These are phyloP conservation scores for Lichina pygmaea DNA, from an alignment of 495 filamentous ascomycete genomes.

Conservation along the genomic window DNA sequence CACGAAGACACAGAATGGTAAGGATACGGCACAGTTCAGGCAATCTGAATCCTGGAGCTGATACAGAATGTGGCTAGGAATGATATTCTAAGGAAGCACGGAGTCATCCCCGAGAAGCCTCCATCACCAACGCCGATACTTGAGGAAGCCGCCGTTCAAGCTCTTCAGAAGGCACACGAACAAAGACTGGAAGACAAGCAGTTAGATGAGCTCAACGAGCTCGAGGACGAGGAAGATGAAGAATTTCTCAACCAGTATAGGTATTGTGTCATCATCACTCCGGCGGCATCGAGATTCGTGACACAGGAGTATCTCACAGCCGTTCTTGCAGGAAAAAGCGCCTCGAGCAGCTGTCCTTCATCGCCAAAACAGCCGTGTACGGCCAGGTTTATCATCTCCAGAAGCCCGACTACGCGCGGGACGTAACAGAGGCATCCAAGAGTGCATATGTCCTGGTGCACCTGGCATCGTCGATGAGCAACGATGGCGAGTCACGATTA, in stretches of 20 bases:
- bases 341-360: constrained; percentile 45
- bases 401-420: constrained; percentile 72
- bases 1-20: constrained; percentile 98
- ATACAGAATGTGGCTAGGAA: constrained; percentile 33
- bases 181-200: constrained; percentile 84
- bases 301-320: not conserved
- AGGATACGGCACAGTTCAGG: not conserved
- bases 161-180: constrained; percentile 53
- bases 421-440: constrained; percentile 77
- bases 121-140: constrained; percentile 83
- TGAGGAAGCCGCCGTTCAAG: constrained; percentile 78
- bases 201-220: constrained; percentile 69
- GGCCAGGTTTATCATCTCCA: constrained; percentile 81
- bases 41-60: constrained; percentile 1
- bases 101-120: constrained; percentile 85
- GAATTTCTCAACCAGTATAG: constrained; percentile 68
- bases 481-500: constrained; percentile 59
- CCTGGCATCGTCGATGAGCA: constrained; percentile 46
- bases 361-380: constrained; percentile 49
- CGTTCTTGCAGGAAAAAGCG: constrained; percentile 35
- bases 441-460: constrained; percentile 57
- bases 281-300: not conserved
- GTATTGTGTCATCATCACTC: constrained; percentile 10
- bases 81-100: constrained; percentile 91
- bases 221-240: constrained; percentile 91